Conservation (phyloP, 2,329 filamentous ascomycete genomes). For the Elsinoe arachidis region DNA sequence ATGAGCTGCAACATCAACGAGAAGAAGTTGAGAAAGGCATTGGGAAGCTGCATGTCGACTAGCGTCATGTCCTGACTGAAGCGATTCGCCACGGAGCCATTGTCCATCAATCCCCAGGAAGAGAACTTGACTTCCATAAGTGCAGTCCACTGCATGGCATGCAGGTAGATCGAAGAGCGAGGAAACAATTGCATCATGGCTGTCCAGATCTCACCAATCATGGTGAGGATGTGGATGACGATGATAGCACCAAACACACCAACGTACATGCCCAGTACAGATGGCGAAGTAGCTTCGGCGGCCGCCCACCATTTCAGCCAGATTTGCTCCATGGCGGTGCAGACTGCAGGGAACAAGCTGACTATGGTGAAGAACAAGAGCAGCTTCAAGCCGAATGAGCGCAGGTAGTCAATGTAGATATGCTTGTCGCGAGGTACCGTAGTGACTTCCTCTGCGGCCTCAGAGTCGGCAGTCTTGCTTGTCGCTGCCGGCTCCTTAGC, state of each 20-base stretch:
- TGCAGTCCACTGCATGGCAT: conserved; percentile 15
- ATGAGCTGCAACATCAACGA: conserved; percentile 6
- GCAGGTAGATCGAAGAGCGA: conserved; percentile 15
- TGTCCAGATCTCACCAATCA: neutral
- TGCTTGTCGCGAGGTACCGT: conserved; percentile 8
- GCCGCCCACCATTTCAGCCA: conserved; percentile 16
- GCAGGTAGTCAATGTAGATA: conserved; percentile 14
- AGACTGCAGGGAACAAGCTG: conserved; percentile 1
- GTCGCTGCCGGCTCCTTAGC: neutral
- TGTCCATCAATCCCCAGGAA: conserved; percentile 12
- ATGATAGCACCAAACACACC: conserved; percentile 7
- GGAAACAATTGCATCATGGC: conserved; percentile 15
- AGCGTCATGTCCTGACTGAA: conserved; percentile 42
- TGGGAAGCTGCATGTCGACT: conserved; percentile 35
- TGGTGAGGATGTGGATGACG: neutral
- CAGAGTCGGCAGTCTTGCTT: neutral
- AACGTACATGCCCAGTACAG: conserved; percentile 7
- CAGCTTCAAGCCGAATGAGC: conserved; percentile 2
- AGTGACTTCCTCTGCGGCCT: neutral
- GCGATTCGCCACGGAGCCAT: conserved; percentile 27
- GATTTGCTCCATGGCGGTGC: conserved; percentile 7
- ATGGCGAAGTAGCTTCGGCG: neutral
- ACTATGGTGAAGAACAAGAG: conserved; percentile 1
- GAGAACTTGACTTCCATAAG: conserved; percentile 15
- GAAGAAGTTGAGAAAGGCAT: conserved; percentile 12